These are phyloP conservation scores for Diplodia sapinea DNA, from an alignment of 2,329 filamentous ascomycete species.

Conservation along the genomic window DNA sequence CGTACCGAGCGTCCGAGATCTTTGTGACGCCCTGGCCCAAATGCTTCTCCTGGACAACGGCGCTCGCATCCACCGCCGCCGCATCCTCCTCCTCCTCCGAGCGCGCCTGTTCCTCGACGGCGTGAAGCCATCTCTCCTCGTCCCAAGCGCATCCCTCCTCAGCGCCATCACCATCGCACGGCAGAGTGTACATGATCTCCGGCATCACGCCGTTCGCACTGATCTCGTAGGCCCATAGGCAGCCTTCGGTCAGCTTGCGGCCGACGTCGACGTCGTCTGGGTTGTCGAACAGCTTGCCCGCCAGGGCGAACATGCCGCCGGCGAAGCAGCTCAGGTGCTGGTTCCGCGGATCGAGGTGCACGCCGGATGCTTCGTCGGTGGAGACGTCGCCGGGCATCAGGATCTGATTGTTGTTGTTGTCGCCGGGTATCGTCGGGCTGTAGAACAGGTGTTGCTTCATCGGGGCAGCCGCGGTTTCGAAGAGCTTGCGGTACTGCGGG, in stretches of 20 bases:
- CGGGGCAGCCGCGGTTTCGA: constrained; percentile 56
- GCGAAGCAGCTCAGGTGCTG: constrained; percentile 62
- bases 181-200: constrained; percentile 60
- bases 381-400: constrained; percentile 46
- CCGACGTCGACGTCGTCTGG: constrained; percentile 61
- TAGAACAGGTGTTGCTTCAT: constrained; percentile 57
- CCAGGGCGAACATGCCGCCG: constrained; percentile 67
- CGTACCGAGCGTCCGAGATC: not conserved
- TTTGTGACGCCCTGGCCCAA: not conserved
- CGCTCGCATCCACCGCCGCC: not conserved
- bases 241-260: constrained; percentile 63
- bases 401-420: not conserved
- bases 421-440: constrained; percentile 45
- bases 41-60: not conserved
- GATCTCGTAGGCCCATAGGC: constrained; percentile 66
- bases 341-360: constrained; percentile 4
- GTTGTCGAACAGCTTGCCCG: constrained; percentile 62
- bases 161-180: constrained; percentile 48
- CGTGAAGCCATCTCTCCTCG: constrained; percentile 57
- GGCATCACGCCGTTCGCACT: constrained; percentile 66
- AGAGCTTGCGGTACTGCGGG: constrained; percentile 60
- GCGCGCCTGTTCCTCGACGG: constrained; percentile 34
- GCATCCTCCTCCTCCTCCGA: not conserved
- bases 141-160: constrained; percentile 58
- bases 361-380: constrained; percentile 27